A percentile compares a stretch with the other conserved stretches of the same genome.
Conservation (phyloP, 129 eudicot species). For the Solidago caesia region DNA sequence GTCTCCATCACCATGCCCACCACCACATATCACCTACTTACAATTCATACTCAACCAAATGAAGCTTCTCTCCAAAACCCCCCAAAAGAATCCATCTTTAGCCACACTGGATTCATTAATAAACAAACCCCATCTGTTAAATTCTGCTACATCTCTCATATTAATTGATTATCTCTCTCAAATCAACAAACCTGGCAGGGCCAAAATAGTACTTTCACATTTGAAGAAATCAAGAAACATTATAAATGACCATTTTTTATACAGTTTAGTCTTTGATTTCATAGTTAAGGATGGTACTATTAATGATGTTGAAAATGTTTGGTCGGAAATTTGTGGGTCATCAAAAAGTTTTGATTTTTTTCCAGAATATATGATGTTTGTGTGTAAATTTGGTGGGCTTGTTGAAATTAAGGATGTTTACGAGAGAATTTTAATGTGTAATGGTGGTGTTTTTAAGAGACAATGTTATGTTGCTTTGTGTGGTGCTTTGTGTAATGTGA, state of each 20-base stretch:
- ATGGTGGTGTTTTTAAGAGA: slow-evolving; percentile 25
- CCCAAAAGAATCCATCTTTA: slow-evolving; percentile 19
- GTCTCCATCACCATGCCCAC: neutral
- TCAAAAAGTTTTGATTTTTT: slow-evolving; percentile 28
- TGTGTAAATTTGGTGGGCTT: slow-evolving; percentile 41
- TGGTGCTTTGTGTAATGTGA: slow-evolving; percentile 40
- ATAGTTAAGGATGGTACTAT: slow-evolving; percentile 33
- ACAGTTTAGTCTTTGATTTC: slow-evolving; percentile 35
- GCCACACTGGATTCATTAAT: slow-evolving; percentile 33
- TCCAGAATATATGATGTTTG: slow-evolving; percentile 35
- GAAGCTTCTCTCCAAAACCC: slow-evolving; percentile 27
- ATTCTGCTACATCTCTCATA: slow-evolving; percentile 31
- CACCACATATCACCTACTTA: slow-evolving; percentile 16
- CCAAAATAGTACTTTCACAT: slow-evolving; percentile 34
- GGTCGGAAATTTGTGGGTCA: slow-evolving; percentile 41
- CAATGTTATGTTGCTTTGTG: slow-evolving; percentile 39
- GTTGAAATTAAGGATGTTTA: slow-evolving; percentile 38
- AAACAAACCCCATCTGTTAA: slow-evolving; percentile 22
- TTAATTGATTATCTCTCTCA: slow-evolving; percentile 31
- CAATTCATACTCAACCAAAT: slow-evolving; percentile 26
- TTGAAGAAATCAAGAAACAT: slow-evolving; percentile 21
- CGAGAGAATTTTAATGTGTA: slow-evolving; percentile 26
- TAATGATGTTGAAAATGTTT: slow-evolving; percentile 35
- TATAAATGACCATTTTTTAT: slow-evolving; percentile 35
- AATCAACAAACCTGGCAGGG: slow-evolving; percentile 38